A percentile compares a stretch with the other conserved stretches of the same genome.
Conservation (phyloP, 208 protist genomes). For the Phytomonas serpens region DNA sequence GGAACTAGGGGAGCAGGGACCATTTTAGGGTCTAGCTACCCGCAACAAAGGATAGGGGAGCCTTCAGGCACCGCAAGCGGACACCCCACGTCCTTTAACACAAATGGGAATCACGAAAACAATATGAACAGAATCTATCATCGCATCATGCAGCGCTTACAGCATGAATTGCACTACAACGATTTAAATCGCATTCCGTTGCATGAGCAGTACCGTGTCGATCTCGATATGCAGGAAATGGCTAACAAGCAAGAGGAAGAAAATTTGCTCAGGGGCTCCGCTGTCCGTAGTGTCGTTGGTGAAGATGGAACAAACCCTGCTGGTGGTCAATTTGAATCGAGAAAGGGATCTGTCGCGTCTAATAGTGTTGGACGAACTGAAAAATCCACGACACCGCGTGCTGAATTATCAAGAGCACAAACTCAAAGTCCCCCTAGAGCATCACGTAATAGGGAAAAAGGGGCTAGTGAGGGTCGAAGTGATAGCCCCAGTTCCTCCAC, state of each 20-base stretch:
- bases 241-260: conserved; percentile 8
- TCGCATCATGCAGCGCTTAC: conserved; percentile 78
- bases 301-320: neutral
- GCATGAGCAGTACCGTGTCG: conserved; percentile 59
- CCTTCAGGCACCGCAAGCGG: neutral
- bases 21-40: neutral
- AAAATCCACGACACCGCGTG: neutral
- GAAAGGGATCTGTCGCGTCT: neutral
- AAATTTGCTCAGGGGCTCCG: neutral
- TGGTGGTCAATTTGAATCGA: neutral
- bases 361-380: neutral
- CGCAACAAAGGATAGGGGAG: neutral
- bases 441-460: no score
- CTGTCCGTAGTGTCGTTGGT: neutral
- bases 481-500: neutral
- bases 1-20: neutral
- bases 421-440: neutral
- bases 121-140: conserved; percentile 72
- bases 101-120: conserved; percentile 22
- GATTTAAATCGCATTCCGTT: conserved; percentile 39
- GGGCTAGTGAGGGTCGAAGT: no score
- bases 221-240: conserved; percentile 19
- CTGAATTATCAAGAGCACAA: neutral
- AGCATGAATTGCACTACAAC: conserved; percentile 75
- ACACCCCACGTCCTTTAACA: neutral